Conservation (phyloP, 2,329 filamentous ascomycete genomes). For the Nothopassalora personata region DNA sequence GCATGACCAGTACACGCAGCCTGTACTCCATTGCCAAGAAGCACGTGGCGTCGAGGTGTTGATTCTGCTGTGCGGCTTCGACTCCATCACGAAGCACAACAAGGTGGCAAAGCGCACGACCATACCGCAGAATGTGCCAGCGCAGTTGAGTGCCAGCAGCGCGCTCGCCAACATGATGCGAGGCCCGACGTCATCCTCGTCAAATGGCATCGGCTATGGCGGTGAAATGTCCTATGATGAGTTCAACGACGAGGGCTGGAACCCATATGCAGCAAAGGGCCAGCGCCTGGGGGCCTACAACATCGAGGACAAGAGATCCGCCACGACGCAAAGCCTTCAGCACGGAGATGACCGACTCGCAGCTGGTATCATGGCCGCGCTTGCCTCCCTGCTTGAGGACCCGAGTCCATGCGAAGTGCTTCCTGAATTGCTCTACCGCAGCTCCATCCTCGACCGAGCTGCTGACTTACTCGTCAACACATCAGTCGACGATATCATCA, state of each 20-base stretch:
- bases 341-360: not conserved
- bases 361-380: not conserved
- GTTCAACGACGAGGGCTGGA: not conserved
- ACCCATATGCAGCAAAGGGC: not conserved
- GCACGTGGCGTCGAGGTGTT: not conserved
- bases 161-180: not conserved
- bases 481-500: slow-evolving; percentile 35
- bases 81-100: slow-evolving; percentile 21
- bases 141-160: not conserved
- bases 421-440: slow-evolving; percentile 32
- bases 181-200: not conserved
- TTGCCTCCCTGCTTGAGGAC: not conserved
- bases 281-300: slow-evolving; percentile 15
- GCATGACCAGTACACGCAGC: slow-evolving; percentile 8
- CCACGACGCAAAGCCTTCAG: not conserved
- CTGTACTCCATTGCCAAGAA: slow-evolving; percentile 32
- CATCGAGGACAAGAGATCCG: not conserved
- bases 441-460: slow-evolving; percentile 35
- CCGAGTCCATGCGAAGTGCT: slow-evolving; percentile 25
- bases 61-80: slow-evolving; percentile 36
- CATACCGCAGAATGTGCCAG: not conserved
- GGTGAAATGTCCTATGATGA: not conserved
- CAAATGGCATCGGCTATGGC: not conserved
- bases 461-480: slow-evolving; percentile 40
- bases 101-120: slow-evolving; percentile 4